These are phyloP conservation scores for Trichodelitschia bisporula DNA, from an alignment of 495 filamentous ascomycete genomes.

Conservation along the genomic window DNA sequence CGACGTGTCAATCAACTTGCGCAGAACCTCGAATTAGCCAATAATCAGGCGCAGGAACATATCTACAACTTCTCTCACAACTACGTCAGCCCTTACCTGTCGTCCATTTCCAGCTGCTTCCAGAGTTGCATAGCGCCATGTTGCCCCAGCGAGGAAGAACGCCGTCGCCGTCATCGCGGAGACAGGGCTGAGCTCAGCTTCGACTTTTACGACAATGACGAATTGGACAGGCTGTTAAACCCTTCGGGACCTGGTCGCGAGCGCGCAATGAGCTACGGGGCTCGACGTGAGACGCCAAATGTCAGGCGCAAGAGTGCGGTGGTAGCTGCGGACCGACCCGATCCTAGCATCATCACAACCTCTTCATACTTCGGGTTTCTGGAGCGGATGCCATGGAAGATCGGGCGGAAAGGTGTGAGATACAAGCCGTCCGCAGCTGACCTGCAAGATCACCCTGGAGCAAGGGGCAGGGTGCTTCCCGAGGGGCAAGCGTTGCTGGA, in stretches of 20 bases:
- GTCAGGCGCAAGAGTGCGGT: constrained; percentile 38
- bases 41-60: constrained; percentile 67
- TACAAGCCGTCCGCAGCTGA: constrained; percentile 86
- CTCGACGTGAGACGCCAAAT: constrained; percentile 21
- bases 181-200: constrained; percentile 62
- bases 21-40: constrained; percentile 75
- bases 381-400: constrained; percentile 58
- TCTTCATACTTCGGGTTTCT: constrained; percentile 73
- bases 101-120: constrained; percentile 36
- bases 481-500: constrained; percentile 57
- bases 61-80: constrained; percentile 72
- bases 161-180: constrained; percentile 36
- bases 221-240: constrained; percentile 68
- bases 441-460: constrained; percentile 64
- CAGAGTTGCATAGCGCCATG: constrained; percentile 47
- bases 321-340: constrained; percentile 32
- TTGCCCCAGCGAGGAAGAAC: constrained; percentile 42
- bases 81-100: constrained; percentile 65
- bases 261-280: constrained; percentile 75
- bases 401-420: constrained; percentile 50
- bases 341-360: constrained; percentile 78
- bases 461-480: constrained; percentile 16
- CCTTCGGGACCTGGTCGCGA: constrained; percentile 50
- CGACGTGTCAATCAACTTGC: constrained; percentile 85
- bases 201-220: constrained; percentile 92